Base-by-base conservation (phyloP, 306 rosid genomes). In the Ochetophila trinervis region DNA sequence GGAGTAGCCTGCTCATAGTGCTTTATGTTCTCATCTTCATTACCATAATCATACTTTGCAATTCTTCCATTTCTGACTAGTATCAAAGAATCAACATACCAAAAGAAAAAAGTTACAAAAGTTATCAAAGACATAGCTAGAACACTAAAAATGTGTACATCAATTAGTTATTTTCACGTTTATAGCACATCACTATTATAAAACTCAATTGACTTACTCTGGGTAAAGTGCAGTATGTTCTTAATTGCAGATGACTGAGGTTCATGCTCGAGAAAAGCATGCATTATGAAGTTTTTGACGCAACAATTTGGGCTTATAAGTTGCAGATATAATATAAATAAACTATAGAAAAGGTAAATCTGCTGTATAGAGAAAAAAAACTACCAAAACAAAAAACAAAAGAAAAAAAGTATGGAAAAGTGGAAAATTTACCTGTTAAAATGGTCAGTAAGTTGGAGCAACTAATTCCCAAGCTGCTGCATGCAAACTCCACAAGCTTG, bases 181-280 rank as follows among this genome's bases (percentile, higher is more conserved):
- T n/a, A n/a, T n/a, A n/a, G n/a, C n/a, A 16, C 5, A 6, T 52
- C 7, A 1, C 18, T 10, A 8, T 16, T 22, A 14, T 47, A 40
- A 17, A 42, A 12, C 24, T 64, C 15, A 50, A 42, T 18, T 17
- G 14, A 74, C 81, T 71, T 72, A 84, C 88, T 80, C 69, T 84
- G 86, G 76, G 86, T 76, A 27, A 85, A 62, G 65, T 85, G 89
- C 30, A 85, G 68, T 78, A 77, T 57, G 77, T 81, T 85, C 83
- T 85, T 81, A 40, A 86, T 85, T 40, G 89, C 78, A 6, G 84
- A 76, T 48, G 89, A 65, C 56, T 85, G 89, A 51, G 86, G 4
- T 77, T 45, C 19, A n/a, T n/a, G n/a, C n/a, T n/a, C n/a, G n/a
- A n/a, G n/a, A n/a, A n/a, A n/a, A n/a, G n/a, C n/a, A n/a, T n/a